Percentiles rank a stretch among this genome's conserved stretches.
These are phyloP conservation scores for Solanum etuberosum DNA, from an alignment of 257 asterid species.

Conservation along the genomic window DNA sequence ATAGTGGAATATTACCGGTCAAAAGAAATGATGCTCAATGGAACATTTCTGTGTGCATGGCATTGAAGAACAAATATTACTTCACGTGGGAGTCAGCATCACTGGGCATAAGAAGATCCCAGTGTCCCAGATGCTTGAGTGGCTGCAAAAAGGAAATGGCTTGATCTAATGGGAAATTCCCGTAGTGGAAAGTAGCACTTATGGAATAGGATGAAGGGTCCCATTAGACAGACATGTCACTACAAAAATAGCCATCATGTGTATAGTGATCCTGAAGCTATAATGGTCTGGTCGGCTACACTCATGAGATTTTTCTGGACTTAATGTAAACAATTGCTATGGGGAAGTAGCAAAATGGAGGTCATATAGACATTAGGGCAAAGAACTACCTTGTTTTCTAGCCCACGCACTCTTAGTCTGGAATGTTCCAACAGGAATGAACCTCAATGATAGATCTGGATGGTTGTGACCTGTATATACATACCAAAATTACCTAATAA, in stretches of 20 bases:
- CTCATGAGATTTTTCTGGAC: not conserved
- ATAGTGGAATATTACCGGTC: not conserved
- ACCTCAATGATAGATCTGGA: not conserved
- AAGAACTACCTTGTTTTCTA: not conserved
- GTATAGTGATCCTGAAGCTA: constrained; percentile 9
- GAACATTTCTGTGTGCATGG: not conserved
- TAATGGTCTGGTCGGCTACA: constrained; percentile 16
- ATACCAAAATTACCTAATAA: not conserved
- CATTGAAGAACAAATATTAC: not conserved
- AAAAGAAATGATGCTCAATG: not conserved
- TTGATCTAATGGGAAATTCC: constrained; percentile 11
- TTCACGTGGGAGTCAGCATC: constrained; percentile 28
- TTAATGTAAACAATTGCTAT: not conserved
- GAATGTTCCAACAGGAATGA: constrained; percentile 1
- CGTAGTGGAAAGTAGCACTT: constrained; percentile 6
- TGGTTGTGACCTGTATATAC: not conserved
- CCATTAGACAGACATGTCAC: not conserved
- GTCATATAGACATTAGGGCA: not conserved
- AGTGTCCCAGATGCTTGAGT: not conserved
- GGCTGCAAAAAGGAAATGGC: constrained; percentile 13
- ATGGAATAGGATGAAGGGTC: constrained; percentile 10
- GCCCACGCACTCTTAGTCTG: not conserved
- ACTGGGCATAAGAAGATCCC: not conserved
- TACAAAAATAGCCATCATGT: not conserved
- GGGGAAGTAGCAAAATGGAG: not conserved